phyloP scores from a whole-genome alignment of 2,329 filamentous ascomycete species.

The Rhynchosporium secalis region DNA sequence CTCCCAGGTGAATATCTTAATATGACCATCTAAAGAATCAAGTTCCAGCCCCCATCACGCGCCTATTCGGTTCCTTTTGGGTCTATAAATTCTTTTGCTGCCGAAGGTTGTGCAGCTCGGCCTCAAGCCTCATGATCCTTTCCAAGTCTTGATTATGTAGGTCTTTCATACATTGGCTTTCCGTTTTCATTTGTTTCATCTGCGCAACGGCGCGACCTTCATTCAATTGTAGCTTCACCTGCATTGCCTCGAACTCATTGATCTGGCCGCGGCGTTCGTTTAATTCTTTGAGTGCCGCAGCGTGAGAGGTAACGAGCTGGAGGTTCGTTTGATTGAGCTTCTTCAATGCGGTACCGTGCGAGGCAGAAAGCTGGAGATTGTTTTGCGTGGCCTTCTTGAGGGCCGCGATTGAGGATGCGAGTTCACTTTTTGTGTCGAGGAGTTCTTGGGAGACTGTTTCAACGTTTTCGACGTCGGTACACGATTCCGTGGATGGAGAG shows the following conservation, averaged over 20 bases:
- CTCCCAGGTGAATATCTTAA: too few species aligned
- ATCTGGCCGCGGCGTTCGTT: conserved; percentile 4
- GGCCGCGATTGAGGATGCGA: background rate
- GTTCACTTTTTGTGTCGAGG: background rate
- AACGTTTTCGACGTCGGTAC: background rate
- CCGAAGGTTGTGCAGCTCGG: background rate
- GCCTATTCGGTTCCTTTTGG: too few species aligned
- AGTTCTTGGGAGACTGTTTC: background rate
- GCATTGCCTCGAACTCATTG: background rate
- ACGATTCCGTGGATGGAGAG: background rate
- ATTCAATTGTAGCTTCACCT: background rate
- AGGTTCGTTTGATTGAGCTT: background rate
- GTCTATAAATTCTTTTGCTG: too few species aligned
- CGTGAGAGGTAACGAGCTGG: background rate
- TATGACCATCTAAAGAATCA: too few species aligned
- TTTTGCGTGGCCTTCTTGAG: background rate
- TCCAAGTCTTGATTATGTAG: background rate
- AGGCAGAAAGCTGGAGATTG: background rate
- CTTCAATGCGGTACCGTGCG: background rate
- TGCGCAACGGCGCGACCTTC: background rate
- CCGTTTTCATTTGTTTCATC: background rate
- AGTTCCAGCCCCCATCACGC: too few species aligned
- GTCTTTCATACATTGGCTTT: background rate
- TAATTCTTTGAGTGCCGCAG: background rate
- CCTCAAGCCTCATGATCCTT: background rate